Conservation (phyloP, 1,284 basidiomycete species). For the Peniophora sp. region DNA sequence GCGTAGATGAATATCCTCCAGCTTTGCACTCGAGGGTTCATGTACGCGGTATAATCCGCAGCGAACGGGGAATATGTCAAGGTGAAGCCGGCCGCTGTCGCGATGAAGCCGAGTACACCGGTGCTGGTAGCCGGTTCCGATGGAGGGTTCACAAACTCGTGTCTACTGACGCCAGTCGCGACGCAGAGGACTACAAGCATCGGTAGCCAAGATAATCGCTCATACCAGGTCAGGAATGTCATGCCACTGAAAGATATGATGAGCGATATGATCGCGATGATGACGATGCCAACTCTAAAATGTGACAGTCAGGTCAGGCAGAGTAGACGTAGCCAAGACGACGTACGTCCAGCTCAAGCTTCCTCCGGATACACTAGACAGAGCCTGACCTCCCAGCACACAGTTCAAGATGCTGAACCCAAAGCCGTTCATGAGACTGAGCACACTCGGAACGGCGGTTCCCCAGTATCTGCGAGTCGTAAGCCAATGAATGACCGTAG, state of each 20-base stretch:
- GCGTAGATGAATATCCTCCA: slow-evolving; percentile 67
- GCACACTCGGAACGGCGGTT: slow-evolving; percentile 52
- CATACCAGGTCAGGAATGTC: slow-evolving; percentile 69
- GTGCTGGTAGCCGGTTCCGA: slow-evolving; percentile 44
- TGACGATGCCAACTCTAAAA: slow-evolving; percentile 80
- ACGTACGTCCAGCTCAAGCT: slow-evolving; percentile 60
- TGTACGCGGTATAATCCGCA: slow-evolving; percentile 72
- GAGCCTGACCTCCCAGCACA: slow-evolving; percentile 74
- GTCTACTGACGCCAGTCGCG: slow-evolving; percentile 66
- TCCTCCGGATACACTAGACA: slow-evolving; percentile 62
- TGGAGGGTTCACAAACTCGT: slow-evolving; percentile 42
- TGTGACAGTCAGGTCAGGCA: slow-evolving; percentile 5
- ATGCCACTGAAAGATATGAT: slow-evolving; percentile 78
- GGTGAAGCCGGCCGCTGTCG: slow-evolving; percentile 67
- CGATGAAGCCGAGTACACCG: slow-evolving; percentile 55
- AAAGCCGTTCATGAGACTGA: slow-evolving; percentile 57
- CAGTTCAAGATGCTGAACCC: slow-evolving; percentile 75
- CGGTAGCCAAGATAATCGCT: slow-evolving; percentile 72
- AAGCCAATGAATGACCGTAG: neutral
- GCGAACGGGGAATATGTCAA: slow-evolving; percentile 60
- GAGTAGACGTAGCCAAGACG: neutral
- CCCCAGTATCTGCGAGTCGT: slow-evolving; percentile 52
- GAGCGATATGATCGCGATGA: slow-evolving; percentile 74
- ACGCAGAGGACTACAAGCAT: slow-evolving; percentile 73
- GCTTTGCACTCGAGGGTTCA: slow-evolving; percentile 46